Percentiles rank a stretch among this genome's conserved stretches.
Conservation (phyloP, 2,329 filamentous ascomycete genomes). For the Aspergillus tubingensis region DNA sequence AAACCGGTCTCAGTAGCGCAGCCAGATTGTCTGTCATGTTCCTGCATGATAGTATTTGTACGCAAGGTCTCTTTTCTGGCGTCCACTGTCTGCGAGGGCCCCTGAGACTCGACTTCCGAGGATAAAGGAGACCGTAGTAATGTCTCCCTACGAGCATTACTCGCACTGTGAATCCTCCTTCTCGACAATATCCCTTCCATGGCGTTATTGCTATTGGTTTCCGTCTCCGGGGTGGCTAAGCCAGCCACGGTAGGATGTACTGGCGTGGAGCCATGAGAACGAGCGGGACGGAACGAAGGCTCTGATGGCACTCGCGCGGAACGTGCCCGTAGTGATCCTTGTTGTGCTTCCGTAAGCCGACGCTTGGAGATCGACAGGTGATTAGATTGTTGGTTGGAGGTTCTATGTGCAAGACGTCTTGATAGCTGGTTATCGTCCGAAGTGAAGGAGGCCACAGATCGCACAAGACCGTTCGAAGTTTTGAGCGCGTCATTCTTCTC, state of each 20-base stretch:
- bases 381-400: conserved; percentile 28
- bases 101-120: conserved; percentile 31
- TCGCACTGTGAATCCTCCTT: conserved; percentile 36
- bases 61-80: conserved; percentile 23
- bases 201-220: conserved; percentile 32
- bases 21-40: conserved; percentile 20
- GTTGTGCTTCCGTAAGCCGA: conserved; percentile 56
- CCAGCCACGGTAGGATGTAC: conserved; percentile 35
- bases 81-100: conserved; percentile 15
- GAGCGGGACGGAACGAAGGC: conserved; percentile 51
- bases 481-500: conserved; percentile 47
- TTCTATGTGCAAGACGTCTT: conserved; percentile 28
- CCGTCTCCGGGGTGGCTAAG: conserved; percentile 45
- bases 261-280: conserved; percentile 30
- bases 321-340: conserved; percentile 42
- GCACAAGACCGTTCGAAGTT: conserved; percentile 51
- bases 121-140: conserved; percentile 36
- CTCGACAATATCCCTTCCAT: conserved; percentile 30
- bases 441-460: conserved; percentile 47
- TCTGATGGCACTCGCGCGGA: conserved; percentile 47
- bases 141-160: conserved; percentile 35
- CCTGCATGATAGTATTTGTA: conserved; percentile 16
- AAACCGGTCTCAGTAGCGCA: conserved; percentile 14
- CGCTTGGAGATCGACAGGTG: conserved; percentile 40
- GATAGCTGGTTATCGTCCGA: conserved; percentile 38